Base-by-base conservation (phyloP, 768 basidiomycete genomes). In the Lactarius indigo region DNA sequence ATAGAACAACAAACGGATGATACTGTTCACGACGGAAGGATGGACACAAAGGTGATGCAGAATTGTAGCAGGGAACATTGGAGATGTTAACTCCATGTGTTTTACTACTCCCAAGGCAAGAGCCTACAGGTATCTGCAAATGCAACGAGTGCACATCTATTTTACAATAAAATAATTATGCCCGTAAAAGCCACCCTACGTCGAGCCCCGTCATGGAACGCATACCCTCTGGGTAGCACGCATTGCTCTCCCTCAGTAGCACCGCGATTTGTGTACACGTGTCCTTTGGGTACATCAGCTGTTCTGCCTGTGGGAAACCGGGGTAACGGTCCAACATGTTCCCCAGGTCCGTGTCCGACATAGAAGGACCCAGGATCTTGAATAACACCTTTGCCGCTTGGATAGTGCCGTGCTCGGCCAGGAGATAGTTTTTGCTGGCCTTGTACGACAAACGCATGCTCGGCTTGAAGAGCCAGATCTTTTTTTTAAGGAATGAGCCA, bases 401-500 rank as follows among this genome's bases (percentile, higher is more conserved):
- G 17, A 90, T 82, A 6, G 85, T 84, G 7, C 82, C 87, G 57
- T 79, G 82, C 74, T 86, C 85, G 9, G 88, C 84, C 26, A 93
- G 80, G 8, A 83, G 75, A 63, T 84, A 85, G 20, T 84, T 79
- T 13, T 78, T 76, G 7, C 83, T 76, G 10, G 84, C 81, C 55
- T 84, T 83, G 74, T 94, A 96, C 1, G 94, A 86, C 17, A 98
- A 76, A 13, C 84, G 85, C 70, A 98, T 86, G 69, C 83, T 87
- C 0, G 95, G 94, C 76, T 96, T 97, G 83, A 98, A 97, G 26
- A 98, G 74, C 96, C 96, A 98, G 26, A 98, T 82, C 94, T 96
- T 30, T 18, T 28, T 31, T 54, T 55, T 57, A 26, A 42, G 33
- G 33, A 18, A 63, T 66, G 37, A 41, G 56, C 33, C 12, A 31